phyloP scores from a whole-genome alignment of 106 monocot species.

The Cymbidium sinense region DNA sequence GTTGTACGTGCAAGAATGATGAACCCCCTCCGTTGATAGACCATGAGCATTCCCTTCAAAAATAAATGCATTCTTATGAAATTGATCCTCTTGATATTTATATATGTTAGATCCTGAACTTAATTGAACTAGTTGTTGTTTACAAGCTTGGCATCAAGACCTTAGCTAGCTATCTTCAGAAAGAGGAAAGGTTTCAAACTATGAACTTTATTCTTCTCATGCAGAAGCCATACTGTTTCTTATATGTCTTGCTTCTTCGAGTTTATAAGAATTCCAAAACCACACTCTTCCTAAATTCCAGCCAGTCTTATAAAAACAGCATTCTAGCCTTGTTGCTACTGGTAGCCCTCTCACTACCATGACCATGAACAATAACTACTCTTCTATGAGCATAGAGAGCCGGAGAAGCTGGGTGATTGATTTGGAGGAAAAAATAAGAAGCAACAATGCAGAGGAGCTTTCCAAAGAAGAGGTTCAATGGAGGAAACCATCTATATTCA shows the following conservation, averaged over 20 bases:
- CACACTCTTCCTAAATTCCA: background rate
- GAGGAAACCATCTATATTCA: conserved; percentile 6
- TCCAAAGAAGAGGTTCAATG: background rate
- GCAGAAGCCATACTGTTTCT: background rate
- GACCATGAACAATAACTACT: background rate
- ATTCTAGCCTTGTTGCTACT: background rate
- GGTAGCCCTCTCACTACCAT: background rate
- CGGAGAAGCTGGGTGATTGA: conserved; percentile 4
- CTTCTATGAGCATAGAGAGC: background rate
- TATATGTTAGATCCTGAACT: no score
- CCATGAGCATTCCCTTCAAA: no score
- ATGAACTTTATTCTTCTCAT: background rate
- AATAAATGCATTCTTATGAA: no score
- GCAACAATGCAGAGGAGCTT: background rate
- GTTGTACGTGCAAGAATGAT: no score
- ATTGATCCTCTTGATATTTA: no score
- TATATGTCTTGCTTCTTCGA: background rate
- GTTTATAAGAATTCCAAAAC: background rate
- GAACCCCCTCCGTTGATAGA: no score
- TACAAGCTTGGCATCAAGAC: background rate
- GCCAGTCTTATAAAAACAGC: background rate
- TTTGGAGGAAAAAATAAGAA: background rate
- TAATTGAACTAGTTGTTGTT: no score
- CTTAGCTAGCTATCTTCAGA: background rate
- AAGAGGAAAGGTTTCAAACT: background rate